phyloP scores from a whole-genome alignment of 441 rosid genomes.

The Rhodomyrtus psidioides region DNA sequence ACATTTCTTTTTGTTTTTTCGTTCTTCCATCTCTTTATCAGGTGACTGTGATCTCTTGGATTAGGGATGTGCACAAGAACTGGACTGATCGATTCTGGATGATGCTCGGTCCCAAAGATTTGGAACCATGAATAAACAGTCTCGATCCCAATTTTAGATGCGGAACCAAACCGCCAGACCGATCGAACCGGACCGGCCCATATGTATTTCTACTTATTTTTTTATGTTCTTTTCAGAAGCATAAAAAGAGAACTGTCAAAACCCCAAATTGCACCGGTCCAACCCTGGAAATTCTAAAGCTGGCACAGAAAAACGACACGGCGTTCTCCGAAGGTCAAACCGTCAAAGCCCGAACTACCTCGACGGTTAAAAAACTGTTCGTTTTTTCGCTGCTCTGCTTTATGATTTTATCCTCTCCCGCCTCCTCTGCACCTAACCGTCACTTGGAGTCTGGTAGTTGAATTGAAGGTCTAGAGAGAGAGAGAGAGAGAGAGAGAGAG shows the following conservation, averaged over 20 bases:
- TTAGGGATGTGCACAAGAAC: neutral
- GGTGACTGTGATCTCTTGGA: neutral
- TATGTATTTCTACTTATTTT: too few species aligned
- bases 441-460: slow-evolving; percentile 45
- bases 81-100: fast-evolving
- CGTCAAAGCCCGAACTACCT: neutral
- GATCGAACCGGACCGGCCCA: too few species aligned
- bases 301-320: neutral
- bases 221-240: too few species aligned
- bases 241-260: too few species aligned
- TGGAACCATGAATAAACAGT: too few species aligned
- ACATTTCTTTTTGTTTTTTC: neutral
- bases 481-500: neutral
- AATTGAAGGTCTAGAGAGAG: slow-evolving; percentile 2
- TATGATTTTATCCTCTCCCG: slow-evolving; percentile 21
- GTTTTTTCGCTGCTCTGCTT: neutral
- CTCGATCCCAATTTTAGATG: too few species aligned
- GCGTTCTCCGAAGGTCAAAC: neutral
- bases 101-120: too few species aligned
- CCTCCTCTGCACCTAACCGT: slow-evolving; percentile 41
- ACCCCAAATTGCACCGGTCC: too few species aligned
- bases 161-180: too few species aligned
- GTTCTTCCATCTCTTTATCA: neutral
- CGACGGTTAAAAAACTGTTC: neutral
- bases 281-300: too few species aligned